Evolutionary conservation across 2,329 filamentous ascomycete species (phyloP), one percentile per base, ranked within the genome.

Genomic region (Penicillium occitanis): DNA sequence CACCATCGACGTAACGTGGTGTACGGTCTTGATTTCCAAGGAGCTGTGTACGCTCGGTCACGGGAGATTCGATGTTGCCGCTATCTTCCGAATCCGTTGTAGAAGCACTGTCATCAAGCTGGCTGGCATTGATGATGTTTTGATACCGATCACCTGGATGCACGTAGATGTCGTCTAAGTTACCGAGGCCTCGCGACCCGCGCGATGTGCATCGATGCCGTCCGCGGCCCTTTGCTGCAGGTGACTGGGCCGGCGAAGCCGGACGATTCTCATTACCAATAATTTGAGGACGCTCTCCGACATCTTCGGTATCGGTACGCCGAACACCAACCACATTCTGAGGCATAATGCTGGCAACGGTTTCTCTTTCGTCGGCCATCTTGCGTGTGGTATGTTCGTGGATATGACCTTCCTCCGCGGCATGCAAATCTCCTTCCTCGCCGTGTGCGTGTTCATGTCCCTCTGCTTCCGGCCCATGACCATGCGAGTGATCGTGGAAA

Each of bases 401-500:
- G n/a, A 71, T 69, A 19, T 81, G 76, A 13, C 78, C 76, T 58
- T 86, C 79, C 17, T 78, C 76, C 17, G 37, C 61, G 3, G 70
- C 69, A 63, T 75, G 70, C 19, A 75, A 3, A 83, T 83, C 82
- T 69, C 88, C 86, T 83, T 44, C 82, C 80, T 68, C 78, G 37
- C 70, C 70, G 73, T 87, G 84, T 1, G 82, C 84, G 73, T 87
- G 84, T 1, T 82, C 84, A 70, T 88, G 84, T 6, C 77, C 78
- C 53, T 82, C 84, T 22, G 14, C 59, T 22, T 58, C 58, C 17
- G 42, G 40, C 4, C 89, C 90, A 75, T 95, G 92, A 14, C 87
- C 87, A 76, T 98, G 94, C 2, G 92, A 91, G 76, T 98, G 94
- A 65, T 96, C 94, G 71, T 96, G 95, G 73, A 99, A 92, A 37